Evolutionary conservation across 495 filamentous ascomycete genomes (phyloP).

Genomic region (Lasiosphaeria ovina): DNA sequence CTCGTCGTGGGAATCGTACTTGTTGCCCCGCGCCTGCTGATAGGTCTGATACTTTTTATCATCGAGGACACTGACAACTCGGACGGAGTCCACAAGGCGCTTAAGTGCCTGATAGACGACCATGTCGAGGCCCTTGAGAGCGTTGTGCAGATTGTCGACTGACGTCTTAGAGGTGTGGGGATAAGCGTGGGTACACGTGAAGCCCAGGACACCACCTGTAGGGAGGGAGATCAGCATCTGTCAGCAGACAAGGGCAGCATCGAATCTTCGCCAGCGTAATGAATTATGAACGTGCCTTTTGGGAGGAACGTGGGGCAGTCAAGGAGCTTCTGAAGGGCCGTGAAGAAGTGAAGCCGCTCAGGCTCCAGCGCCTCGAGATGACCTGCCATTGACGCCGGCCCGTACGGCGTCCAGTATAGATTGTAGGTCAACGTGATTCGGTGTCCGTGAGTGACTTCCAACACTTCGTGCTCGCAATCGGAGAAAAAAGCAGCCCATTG

Average conservation of each 20-base stretch:
- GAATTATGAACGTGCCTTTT: neutral
- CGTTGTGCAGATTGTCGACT: neutral
- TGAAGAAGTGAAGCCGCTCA: neutral
- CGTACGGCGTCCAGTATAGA: constrained; percentile 33
- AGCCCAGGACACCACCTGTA: constrained; percentile 4
- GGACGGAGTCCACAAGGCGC: neutral
- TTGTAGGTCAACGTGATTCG: constrained; percentile 59
- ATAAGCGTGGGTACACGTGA: constrained; percentile 11
- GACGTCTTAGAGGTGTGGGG: neutral
- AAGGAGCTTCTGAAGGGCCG: neutral
- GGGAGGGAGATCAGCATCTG: neutral
- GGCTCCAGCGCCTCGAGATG: neutral
- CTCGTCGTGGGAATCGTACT: neutral
- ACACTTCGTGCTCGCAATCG: constrained; percentile 59
- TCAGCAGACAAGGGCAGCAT: neutral
- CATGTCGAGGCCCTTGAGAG: constrained; percentile 13
- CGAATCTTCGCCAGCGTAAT: neutral
- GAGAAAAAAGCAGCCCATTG: constrained; percentile 61
- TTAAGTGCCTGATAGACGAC: constrained; percentile 8
- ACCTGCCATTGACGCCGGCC: neutral
- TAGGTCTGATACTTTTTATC: neutral
- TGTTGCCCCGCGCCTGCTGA: too few relatives aligned
- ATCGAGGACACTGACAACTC: neutral
- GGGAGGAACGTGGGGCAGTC: constrained; percentile 5
- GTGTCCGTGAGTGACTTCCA: constrained; percentile 47